A percentile compares a stretch with the other conserved stretches of the same genome.
phyloP scores from a whole-genome alignment of 768 basidiomycete genomes.

The Russula lepida region DNA sequence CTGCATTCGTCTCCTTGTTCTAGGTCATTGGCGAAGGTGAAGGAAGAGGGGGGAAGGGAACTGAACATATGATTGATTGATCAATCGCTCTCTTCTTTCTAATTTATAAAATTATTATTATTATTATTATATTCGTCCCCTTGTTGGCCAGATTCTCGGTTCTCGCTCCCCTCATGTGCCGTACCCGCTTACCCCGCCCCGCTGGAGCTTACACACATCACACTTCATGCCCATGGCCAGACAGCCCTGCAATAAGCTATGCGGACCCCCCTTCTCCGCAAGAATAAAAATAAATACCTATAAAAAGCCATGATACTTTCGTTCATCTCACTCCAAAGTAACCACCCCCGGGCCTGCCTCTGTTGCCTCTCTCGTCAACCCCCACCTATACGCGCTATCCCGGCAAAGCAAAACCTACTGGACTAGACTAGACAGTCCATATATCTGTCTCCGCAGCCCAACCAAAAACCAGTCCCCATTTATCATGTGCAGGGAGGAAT shows the following conservation, averaged over 20 bases:
- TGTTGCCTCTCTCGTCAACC: background rate
- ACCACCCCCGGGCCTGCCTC: background rate
- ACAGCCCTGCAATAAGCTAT: slow-evolving; percentile 14
- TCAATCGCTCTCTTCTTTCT: too few relatives aligned
- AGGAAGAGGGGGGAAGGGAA: background rate
- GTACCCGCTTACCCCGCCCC: slow-evolving; percentile 12
- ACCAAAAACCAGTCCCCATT: background rate
- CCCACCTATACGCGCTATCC: background rate
- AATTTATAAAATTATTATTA: background rate
- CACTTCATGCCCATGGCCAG: background rate
- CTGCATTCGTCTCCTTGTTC: slow-evolving; percentile 3
- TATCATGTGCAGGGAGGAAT: slow-evolving; percentile 21
- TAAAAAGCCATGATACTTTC: slow-evolving; percentile 2
- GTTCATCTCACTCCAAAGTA: background rate
- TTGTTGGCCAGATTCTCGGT: slow-evolving; percentile 14
- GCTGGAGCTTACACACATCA: slow-evolving; percentile 8
- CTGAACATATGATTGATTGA: too few relatives aligned
- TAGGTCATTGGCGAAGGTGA: background rate
- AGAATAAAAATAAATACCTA: background rate
- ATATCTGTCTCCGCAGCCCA: background rate
- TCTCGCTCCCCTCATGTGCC: slow-evolving; percentile 15
- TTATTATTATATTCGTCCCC: slow-evolving; percentile 4
- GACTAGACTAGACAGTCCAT: background rate
- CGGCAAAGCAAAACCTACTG: background rate
- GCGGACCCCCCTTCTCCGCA: slow-evolving; percentile 2